Evolutionary conservation across 495 filamentous ascomycete genomes (phyloP), one percentile per base, ranked within the genome.

Genomic region (Aspergillus leporis): DNA sequence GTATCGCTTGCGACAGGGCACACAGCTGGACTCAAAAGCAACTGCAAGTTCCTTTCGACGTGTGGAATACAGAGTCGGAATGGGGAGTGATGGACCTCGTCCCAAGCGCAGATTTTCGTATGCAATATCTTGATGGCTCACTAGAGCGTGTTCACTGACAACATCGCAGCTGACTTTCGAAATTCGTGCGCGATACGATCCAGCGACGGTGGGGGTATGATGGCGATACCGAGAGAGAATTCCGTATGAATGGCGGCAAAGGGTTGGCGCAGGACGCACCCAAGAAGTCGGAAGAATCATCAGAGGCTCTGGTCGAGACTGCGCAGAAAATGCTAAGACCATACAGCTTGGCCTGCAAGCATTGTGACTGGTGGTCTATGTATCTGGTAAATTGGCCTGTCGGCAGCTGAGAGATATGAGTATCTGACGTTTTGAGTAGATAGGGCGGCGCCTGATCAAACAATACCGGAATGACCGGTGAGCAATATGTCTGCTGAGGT

Each of bases 131-230:
- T 28, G 25, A 28, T 28, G 25, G 3, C 25, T 28, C 25, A 28
- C 25, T 28, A 28, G 25, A 28, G 25, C 25, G 25, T 28, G 25
- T 6, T 28, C 25, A 19, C 18, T 43, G 2, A 43, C 40, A n/a
- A 18, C 1, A 19, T 19, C n/a, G 8, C 45, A 54, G 46, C 48
- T 4, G 25, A 56, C 30, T 34, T 50, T 32, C 36, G 38, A 22
- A 32, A 31, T 18, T 8, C 22, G 16, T 55, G 53, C 30, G 51
- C 41, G 50, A 8, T 53, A 9, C 34, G 51, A 22, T 63, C 31
- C 14, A 32, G 58, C 74, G 40, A 46, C 18, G 55, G 40, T 10
- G 8, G 55, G 21, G 32, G 41, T 6, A 31, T 57, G 18, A 49
- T 57, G 55, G 36, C 50, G 25, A 25, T 57, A 8, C 45, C 55